phyloP scores from a whole-genome alignment of 306 rosid species.

The Sphenostylis stenocarpa region DNA sequence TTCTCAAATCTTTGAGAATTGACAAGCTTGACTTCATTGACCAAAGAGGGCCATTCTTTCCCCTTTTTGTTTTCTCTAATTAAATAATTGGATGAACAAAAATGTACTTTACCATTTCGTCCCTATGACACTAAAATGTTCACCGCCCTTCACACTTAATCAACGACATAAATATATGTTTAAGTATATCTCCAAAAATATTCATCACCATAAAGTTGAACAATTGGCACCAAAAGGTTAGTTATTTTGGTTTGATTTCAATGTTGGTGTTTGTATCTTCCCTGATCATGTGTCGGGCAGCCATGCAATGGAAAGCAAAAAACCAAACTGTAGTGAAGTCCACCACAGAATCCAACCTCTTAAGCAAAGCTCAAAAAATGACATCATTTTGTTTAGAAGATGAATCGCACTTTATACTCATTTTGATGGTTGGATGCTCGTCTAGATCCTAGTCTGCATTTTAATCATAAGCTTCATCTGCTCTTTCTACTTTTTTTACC shows the following conservation, averaged over 20 bases:
- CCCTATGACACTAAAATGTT: background rate
- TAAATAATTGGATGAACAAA: background rate
- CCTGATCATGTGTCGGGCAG: slow-evolving; percentile 24
- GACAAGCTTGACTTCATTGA: slow-evolving; percentile 22
- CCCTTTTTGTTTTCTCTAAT: background rate
- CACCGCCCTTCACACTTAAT: slow-evolving; percentile 5
- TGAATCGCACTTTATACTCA: slow-evolving; percentile 54
- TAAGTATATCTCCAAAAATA: slow-evolving; percentile 7
- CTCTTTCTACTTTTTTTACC: slow-evolving; percentile 34
- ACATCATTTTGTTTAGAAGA: slow-evolving; percentile 68
- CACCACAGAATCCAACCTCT: slow-evolving; percentile 56
- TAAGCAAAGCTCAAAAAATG: slow-evolving; percentile 50
- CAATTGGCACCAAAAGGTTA: slow-evolving; percentile 27
- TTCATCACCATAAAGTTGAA: slow-evolving; percentile 27
- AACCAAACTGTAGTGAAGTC: slow-evolving; percentile 34
- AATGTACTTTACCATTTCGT: background rate
- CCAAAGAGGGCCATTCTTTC: background rate
- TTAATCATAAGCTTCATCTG: slow-evolving; percentile 50
- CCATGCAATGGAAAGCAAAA: slow-evolving; percentile 40
- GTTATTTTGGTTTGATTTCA: slow-evolving; percentile 18
- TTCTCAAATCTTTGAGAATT: slow-evolving; percentile 20
- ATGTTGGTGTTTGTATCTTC: slow-evolving; percentile 19
- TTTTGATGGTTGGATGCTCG: slow-evolving; percentile 54
- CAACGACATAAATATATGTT: slow-evolving; percentile 20
- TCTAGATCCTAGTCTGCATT: slow-evolving; percentile 52